phyloP scores from a whole-genome alignment of 2,329 filamentous ascomycete species.

The Gremmenia infestans region DNA sequence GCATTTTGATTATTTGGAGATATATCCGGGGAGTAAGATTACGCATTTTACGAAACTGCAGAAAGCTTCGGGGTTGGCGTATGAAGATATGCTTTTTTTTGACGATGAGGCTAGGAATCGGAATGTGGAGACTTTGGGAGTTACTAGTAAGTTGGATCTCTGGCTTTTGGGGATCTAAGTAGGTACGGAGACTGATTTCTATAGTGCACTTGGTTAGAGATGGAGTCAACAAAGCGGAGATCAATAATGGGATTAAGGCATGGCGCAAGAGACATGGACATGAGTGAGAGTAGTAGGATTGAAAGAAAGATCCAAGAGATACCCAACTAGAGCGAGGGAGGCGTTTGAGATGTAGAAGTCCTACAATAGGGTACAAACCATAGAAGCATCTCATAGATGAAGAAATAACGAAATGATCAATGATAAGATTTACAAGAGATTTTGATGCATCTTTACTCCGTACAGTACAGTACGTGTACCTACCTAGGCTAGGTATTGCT shows the following conservation, averaged over 20 bases:
- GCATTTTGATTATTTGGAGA: constrained; percentile 58
- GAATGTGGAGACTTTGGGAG: constrained; percentile 73
- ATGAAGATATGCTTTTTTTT: constrained; percentile 89
- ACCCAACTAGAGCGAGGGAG: not conserved
- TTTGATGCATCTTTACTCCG: too few relatives aligned
- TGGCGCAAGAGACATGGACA: constrained; percentile 63
- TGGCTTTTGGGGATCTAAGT: not conserved
- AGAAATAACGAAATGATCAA: not conserved
- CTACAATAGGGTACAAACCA: too few relatives aligned
- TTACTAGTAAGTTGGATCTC: constrained; percentile 17
- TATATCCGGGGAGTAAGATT: constrained; percentile 77
- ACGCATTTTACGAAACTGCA: constrained; percentile 74
- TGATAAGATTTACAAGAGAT: too few relatives aligned
- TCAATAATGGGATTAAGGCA: constrained; percentile 72
- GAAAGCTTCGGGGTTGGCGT: constrained; percentile 64
- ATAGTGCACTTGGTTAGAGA: constrained; percentile 79
- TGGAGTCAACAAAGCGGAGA: constrained; percentile 69
- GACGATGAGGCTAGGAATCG: constrained; percentile 85
- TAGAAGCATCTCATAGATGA: not conserved
- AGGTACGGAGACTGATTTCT: not conserved
- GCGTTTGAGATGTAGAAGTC: not conserved
- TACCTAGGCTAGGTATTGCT: not conserved
- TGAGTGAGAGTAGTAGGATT: constrained; percentile 6
- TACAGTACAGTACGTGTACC: not conserved
- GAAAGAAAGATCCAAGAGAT: not conserved